These are phyloP conservation scores for Colletotrichum theobromicola DNA, from an alignment of 2,329 filamentous ascomycete species.

Conservation along the genomic window DNA sequence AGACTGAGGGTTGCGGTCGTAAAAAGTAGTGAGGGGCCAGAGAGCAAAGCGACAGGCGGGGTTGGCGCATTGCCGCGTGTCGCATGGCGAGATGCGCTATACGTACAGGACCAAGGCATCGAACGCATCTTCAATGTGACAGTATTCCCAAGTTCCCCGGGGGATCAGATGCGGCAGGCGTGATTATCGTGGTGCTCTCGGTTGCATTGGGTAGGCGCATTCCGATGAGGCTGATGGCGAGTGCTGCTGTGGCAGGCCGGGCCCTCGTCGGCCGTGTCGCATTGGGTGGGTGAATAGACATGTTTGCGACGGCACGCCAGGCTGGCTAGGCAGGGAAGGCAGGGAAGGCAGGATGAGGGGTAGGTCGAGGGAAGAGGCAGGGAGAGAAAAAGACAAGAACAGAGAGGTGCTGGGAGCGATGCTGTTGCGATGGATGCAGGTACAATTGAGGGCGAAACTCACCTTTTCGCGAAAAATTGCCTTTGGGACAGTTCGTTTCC, in stretches of 20 bases:
- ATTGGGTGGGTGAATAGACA: not conserved
- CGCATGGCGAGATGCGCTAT: not conserved
- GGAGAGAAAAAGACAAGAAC: not conserved
- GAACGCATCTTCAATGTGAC: not conserved
- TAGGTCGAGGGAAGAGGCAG: not conserved
- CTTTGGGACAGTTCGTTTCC: slow-evolving; percentile 4
- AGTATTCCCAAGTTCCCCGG: not conserved
- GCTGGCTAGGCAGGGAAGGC: not conserved
- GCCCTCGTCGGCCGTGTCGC: not conserved
- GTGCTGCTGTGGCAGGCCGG: not conserved
- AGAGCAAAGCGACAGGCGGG: not conserved
- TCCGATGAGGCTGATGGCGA: not conserved
- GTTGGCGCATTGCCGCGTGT: not conserved
- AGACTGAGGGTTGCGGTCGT: not conserved
- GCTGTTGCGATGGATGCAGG: not conserved
- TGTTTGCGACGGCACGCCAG: not conserved
- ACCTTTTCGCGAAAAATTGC: slow-evolving; percentile 19
- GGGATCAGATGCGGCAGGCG: not conserved
- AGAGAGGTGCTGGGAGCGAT: not conserved
- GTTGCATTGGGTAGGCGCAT: not conserved
- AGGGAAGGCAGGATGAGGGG: not conserved
- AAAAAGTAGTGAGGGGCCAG: not conserved
- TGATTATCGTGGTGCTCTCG: not conserved
- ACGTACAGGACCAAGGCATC: not conserved
- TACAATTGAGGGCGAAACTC: slow-evolving; percentile 5